Evolutionary conservation across 2,329 filamentous ascomycete species (phyloP), one percentile per base, ranked within the genome.

Genomic region (Colletotrichum destructivum): DNA sequence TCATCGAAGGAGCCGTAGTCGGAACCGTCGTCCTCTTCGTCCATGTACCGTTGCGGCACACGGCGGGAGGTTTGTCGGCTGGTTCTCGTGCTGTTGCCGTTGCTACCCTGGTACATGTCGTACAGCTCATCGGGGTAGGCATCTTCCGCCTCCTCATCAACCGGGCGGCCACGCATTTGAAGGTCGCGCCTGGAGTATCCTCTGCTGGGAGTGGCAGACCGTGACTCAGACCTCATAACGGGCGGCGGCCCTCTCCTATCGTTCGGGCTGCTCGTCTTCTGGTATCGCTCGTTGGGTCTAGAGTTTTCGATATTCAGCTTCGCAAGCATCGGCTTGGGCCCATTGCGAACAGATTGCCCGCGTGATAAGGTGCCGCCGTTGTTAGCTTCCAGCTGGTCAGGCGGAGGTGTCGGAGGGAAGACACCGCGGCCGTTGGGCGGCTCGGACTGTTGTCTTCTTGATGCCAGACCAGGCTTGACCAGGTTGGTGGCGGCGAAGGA

Each of bases 351-450:
- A n/a, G 90, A 92, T 38, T 86, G 85, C 62, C 84, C 89, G 26
- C 90, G 86, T 74, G 83, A 88, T 76, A 88, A 84, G 47, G 69
- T 57, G n/a, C 42, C 63, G 31, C 67, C 64, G 54, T 77, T 75
- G 8, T 80, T 73, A 4, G 82, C 82, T 77, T 92, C 92, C 75
- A 98, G 95, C 73, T 90, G 89, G 85, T 99, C 96, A 7, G 96
- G 96, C 8, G 96, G 96, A 51, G 96, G 96, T n/a, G 96, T 98
- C n/a, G 96, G 96, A 21, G 96, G 96, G 84, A 98, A 98, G 74
- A 96, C 89, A 77, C 93, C 94, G 77, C 94, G 91, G 12, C 70
- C 70, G 79, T 89, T 90, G 0, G 94, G 94, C 11, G 94, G 94
- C 79, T 96, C 95, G 21, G 94, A 96, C 79, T 96, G 94, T 77